phyloP scores from a whole-genome alignment of 2,329 filamentous ascomycete genomes.

The Xylaria arbuscula region DNA sequence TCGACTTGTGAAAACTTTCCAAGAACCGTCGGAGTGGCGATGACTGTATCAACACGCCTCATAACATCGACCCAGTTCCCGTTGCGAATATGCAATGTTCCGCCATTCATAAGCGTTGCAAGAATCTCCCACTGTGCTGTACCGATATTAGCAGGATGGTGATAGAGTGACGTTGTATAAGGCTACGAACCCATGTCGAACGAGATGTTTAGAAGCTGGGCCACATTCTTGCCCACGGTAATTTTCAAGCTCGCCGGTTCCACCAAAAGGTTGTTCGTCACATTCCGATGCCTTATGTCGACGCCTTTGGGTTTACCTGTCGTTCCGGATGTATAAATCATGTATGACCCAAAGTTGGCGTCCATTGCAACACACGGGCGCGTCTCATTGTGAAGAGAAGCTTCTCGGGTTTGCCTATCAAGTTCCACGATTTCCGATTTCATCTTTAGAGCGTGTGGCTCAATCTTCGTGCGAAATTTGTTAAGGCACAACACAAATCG shows the following conservation, averaged over 20 bases:
- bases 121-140: slow-evolving; percentile 71
- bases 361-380: slow-evolving; percentile 34
- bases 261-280: slow-evolving; percentile 61
- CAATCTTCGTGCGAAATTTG: slow-evolving; percentile 38
- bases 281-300: slow-evolving; percentile 65
- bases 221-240: slow-evolving; percentile 61
- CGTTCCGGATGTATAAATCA: slow-evolving; percentile 65
- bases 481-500: slow-evolving; percentile 60
- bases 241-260: slow-evolving; percentile 64
- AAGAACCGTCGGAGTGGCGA: slow-evolving; percentile 66
- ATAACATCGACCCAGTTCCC: slow-evolving; percentile 61
- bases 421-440: slow-evolving; percentile 41
- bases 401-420: slow-evolving; percentile 17
- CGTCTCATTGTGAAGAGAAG: slow-evolving; percentile 26
- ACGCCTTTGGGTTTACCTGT: slow-evolving; percentile 70
- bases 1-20: slow-evolving; percentile 59
- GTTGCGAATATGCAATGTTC: slow-evolving; percentile 64
- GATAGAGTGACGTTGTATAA: slow-evolving; percentile 17
- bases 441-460: slow-evolving; percentile 46
- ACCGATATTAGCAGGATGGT: slow-evolving; percentile 21
- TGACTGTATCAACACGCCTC: slow-evolving; percentile 62
- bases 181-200: slow-evolving; percentile 68
- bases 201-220: slow-evolving; percentile 66
- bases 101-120: slow-evolving; percentile 66
- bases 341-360: slow-evolving; percentile 42